Base-by-base conservation (phyloP, 495 filamentous ascomycete genomes). In the Aspergillus carlsbadensis region DNA sequence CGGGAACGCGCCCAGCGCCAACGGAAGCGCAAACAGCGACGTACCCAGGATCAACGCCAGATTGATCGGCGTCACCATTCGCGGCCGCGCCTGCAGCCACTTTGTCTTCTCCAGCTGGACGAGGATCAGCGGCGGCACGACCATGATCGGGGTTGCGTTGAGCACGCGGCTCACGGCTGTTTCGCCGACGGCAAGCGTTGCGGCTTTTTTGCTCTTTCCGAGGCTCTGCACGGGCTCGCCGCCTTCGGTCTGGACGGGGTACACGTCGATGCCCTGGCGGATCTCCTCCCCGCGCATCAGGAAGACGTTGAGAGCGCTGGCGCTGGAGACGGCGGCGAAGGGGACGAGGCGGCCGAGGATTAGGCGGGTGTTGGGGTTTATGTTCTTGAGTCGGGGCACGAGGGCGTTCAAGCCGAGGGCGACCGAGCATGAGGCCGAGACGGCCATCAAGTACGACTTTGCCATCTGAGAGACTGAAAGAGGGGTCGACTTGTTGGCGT, bases 261-360 rank as follows among this genome's bases (percentile, higher is more conserved):
- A 97, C n/a, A 98, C 86, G 71, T 98, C 92, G 66, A 98, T 98
- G 11, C 94, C 94, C 43, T 79, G 83, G 65, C 90, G 79, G 58
- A 98, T 96, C 74, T 98, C 94, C 70, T 96, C 92, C 47, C 90
- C 88, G 61, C 94, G 89, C 94, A 98, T 98, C 55, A 98, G 80
- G 77, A 96, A 93, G 31, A 97, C 95, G 70, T 98, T 98, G 40
- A 98, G 78, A 1, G 87, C 91, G 55, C 89, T 90, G 2, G 94
- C 94, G 52, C 83, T 88, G 11, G 91, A 91, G 4, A 98, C 94
- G 7, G 94, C 94, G 0, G 92, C 94, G 65, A 98, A 98, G 24
- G 94, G 94, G 11, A 98, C 91, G 11, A 98, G 82, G 1, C 94
- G 84, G 42, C 82, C 79, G 15, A 96, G 83, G 24, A 92, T 84